Percentiles rank a stretch among this genome's conserved stretches.
Conservation (phyloP, 495 filamentous ascomycete species). For the Patellaria atrata region DNA sequence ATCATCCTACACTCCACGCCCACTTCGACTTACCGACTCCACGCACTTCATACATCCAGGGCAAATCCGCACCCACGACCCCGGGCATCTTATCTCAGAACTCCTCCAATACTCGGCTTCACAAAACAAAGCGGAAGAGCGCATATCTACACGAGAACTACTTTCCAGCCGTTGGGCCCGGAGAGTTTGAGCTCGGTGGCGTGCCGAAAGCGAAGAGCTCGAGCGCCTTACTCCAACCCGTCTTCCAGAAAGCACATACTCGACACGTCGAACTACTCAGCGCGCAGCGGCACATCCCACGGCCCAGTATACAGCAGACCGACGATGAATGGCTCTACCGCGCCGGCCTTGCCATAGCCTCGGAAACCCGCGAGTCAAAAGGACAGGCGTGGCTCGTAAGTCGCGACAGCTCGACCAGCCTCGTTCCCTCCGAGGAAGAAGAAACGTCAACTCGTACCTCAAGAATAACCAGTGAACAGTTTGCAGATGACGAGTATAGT, state of each 20-base stretch:
- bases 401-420: constrained; percentile 22
- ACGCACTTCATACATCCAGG: constrained; percentile 27
- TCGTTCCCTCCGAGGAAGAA: constrained; percentile 15
- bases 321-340: constrained; percentile 27
- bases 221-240: constrained; percentile 13
- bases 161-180: constrained; percentile 12
- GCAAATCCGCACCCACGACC: constrained; percentile 26
- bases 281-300: constrained; percentile 11
- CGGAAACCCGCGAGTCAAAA: constrained; percentile 25
- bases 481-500: constrained; percentile 14
- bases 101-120: constrained; percentile 17
- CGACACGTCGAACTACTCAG: constrained; percentile 2
- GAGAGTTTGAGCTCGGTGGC: constrained; percentile 6
- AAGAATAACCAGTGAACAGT: constrained; percentile 17
- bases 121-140: constrained; percentile 9
- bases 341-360: constrained; percentile 24
- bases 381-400: constrained; percentile 28
- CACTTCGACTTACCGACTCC: no score
- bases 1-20: no score
- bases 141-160: constrained; percentile 18
- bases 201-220: constrained; percentile 27
- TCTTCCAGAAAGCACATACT: constrained; percentile 1
- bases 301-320: constrained; percentile 10
- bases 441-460: constrained; percentile 9
- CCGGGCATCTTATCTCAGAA: constrained; percentile 28